Conservation (phyloP, 202 grass and related monocot species). For the Brachypodium distachyon region DNA sequence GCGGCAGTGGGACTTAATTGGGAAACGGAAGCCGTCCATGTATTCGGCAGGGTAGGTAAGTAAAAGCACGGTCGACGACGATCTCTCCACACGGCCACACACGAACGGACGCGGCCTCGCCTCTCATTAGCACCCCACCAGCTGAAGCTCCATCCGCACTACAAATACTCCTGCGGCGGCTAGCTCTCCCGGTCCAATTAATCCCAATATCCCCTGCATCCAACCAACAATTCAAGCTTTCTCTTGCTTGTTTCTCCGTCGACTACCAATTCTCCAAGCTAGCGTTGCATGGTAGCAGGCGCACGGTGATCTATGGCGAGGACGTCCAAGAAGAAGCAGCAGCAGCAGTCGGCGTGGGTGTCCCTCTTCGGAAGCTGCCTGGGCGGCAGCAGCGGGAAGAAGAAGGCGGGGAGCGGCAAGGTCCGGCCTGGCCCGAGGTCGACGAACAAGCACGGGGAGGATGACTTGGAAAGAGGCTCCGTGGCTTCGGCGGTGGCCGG, state of each 20-base stretch:
- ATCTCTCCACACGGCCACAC: background rate
- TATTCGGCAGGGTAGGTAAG: constrained; percentile 22
- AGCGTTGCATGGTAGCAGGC: background rate
- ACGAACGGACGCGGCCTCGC: too few species aligned
- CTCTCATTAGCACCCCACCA: background rate
- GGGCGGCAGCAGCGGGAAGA: background rate
- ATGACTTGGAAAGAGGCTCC: too few species aligned
- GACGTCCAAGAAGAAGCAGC: background rate
- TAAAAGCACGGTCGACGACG: background rate
- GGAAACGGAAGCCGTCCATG: constrained; percentile 16
- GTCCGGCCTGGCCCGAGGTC: constrained; percentile 5
- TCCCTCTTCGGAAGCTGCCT: constrained; percentile 27
- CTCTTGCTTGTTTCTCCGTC: background rate
- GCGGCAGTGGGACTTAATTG: background rate
- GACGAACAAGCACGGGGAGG: background rate
- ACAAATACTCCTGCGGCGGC: constrained; percentile 16
- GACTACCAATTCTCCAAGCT: background rate
- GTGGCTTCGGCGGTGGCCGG: background rate
- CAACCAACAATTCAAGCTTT: background rate
- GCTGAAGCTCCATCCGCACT: background rate
- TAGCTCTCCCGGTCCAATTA: background rate
- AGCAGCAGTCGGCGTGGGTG: background rate
- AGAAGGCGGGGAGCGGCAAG: background rate
- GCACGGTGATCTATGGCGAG: background rate
- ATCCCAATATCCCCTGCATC: too few species aligned